A percentile compares a stretch with the other conserved stretches of the same genome.
Evolutionary conservation across 2,329 filamentous ascomycete species (phyloP).

Genomic region (Ceratocystis cacaofunesta): DNA sequence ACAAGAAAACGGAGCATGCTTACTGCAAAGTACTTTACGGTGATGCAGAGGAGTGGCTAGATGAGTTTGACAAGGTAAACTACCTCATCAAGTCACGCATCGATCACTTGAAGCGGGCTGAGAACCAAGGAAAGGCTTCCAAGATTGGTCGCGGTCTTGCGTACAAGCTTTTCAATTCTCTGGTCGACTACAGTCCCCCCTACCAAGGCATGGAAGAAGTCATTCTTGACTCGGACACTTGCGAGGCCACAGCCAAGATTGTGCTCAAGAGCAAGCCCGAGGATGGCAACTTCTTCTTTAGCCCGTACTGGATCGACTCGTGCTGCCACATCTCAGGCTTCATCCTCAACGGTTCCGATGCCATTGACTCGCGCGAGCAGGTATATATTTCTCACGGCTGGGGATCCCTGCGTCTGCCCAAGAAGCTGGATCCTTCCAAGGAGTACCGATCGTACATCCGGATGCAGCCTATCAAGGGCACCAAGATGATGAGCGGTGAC

Average conservation of each 20-base stretch:
- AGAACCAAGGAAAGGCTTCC: constrained; percentile 50
- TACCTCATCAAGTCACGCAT: constrained; percentile 55
- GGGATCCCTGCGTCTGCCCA: constrained; percentile 37
- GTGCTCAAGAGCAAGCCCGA: constrained; percentile 33
- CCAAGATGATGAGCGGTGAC: constrained; percentile 37
- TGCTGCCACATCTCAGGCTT: constrained; percentile 45
- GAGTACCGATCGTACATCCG: constrained; percentile 42
- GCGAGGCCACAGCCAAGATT: constrained; percentile 38
- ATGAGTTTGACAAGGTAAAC: constrained; percentile 50
- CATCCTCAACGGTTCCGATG: constrained; percentile 44
- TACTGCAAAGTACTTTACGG: constrained; percentile 47
- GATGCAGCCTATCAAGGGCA: constrained; percentile 39
- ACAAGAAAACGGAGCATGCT: constrained; percentile 45
- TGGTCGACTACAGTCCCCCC: constrained; percentile 40
- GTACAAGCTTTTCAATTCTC: constrained; percentile 52
- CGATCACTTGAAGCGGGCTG: constrained; percentile 42
- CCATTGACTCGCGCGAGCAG: constrained; percentile 37
- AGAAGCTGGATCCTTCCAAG: constrained; percentile 31
- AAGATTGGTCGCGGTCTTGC: constrained; percentile 61
- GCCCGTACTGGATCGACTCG: constrained; percentile 45
- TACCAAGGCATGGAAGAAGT: constrained; percentile 47
- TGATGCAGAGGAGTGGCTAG: constrained; percentile 43
- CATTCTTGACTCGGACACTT: constrained; percentile 37
- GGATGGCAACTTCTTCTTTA: constrained; percentile 40
- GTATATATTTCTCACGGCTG: constrained; percentile 48